Base-by-base conservation (phyloP, 169 alveolate genomes). In the Plasmodium cynomolgi region DNA sequence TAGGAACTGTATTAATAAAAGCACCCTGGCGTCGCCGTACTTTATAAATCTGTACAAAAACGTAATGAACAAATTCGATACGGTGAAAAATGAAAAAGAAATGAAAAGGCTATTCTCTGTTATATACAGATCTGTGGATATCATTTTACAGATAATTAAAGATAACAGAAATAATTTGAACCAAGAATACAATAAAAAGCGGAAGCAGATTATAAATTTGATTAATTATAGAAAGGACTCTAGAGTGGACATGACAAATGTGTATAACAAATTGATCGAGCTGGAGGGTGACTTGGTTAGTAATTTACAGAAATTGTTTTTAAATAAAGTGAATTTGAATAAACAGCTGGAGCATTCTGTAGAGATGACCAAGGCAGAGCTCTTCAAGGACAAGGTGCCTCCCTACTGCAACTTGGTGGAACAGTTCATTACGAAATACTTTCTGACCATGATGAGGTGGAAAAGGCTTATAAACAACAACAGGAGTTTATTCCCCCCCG, bases 271-370 rank as follows among this genome's bases (percentile, higher is more conserved):
- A 41, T 84, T 84, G 75, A 13, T 84, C n/a, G 83, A 47, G 15
- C 54, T 71, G 17, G 92, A 84, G 75, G 83, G 72, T 11, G 41
- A 23, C n/a, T 20, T 84, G 74, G 74, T 84, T 15, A 41, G 50
- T 2, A 71, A 68, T 71, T 72, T 84, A 56, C 77, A 72, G 3
- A 62, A 71, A 23, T 41, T 84, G 15, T 84, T 84, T 68, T 23
- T 72, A 50, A 84, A 84, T 39, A 84, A 44, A 84, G 77, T 84
- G 17, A 84, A 68, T 20, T 84, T 84, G n/a, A 37, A 41, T 54
- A 29, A 71, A 15, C 92, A 84, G 9, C 3, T 84, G 20, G 75
- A 84, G 17, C 44, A 84, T 84, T 84, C 92, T n/a, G 92, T 84
- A 15, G 81, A 84, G 54, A 9, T 26, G 7, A n/a, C 77, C 13